Percentiles rank a stretch among this genome's conserved stretches.
phyloP scores from a whole-genome alignment of 2,329 filamentous ascomycete species.

The Cordyceps farinosa region DNA sequence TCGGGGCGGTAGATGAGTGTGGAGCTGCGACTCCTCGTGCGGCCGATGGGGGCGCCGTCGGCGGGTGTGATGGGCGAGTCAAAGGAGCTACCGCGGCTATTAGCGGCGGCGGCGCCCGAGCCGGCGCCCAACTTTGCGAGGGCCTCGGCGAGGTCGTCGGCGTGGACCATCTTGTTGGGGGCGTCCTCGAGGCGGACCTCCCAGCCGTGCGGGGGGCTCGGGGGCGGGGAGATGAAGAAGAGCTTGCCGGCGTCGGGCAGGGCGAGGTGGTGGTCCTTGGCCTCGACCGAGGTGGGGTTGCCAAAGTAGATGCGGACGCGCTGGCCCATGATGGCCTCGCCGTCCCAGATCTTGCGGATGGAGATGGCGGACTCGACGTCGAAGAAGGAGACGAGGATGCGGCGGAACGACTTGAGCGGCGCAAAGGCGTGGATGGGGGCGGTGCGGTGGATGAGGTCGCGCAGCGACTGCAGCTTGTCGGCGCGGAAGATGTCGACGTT shows the following conservation, averaged over 20 bases:
- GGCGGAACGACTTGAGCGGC: conserved; percentile 76
- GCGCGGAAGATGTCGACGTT: conserved; percentile 70
- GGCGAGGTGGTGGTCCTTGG: conserved; percentile 56
- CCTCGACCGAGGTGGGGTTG: conserved; percentile 54
- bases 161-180: conserved; percentile 66
- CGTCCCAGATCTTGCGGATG: conserved; percentile 70
- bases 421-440: conserved; percentile 74
- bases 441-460: conserved; percentile 64
- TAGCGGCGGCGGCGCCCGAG: conserved; percentile 22
- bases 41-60: conserved; percentile 29
- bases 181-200: conserved; percentile 65
- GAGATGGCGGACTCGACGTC: conserved; percentile 64
- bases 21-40: conserved; percentile 55
- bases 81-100: conserved; percentile 15
- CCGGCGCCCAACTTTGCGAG: conserved; percentile 58
- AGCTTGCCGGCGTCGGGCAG: conserved; percentile 67
- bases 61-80: conserved; percentile 40
- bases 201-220: conserved; percentile 66
- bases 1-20: conserved; percentile 63
- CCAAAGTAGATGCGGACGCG: conserved; percentile 67
- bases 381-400: conserved; percentile 77
- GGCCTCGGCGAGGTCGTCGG: conserved; percentile 65
- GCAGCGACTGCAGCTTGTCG: conserved; percentile 70
- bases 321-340: conserved; percentile 68
- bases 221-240: conserved; percentile 70